These are phyloP conservation scores for Prunus campanulata DNA, from an alignment of 306 rosid genomes.

Conservation along the genomic window DNA sequence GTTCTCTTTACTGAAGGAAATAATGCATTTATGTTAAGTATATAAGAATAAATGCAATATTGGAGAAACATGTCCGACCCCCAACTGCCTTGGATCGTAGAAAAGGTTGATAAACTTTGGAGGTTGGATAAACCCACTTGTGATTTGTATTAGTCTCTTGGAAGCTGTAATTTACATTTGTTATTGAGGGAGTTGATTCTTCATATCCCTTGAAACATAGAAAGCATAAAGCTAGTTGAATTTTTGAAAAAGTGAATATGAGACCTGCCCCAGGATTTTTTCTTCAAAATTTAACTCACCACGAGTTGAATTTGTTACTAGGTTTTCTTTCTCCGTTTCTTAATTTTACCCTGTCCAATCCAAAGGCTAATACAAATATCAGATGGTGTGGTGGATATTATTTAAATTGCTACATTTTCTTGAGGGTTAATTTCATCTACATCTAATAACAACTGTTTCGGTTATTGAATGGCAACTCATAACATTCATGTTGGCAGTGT, in stretches of 20 bases:
- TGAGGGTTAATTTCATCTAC: neutral
- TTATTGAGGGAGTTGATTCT: neutral
- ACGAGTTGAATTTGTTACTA: neutral
- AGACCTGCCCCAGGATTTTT: neutral
- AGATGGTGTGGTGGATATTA: neutral
- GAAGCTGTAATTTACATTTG: neutral
- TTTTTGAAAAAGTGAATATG: neutral
- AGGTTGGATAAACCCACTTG: neutral
- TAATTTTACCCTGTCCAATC: neutral
- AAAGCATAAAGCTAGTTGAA: neutral
- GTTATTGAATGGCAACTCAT: neutral
- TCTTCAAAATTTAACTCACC: neutral
- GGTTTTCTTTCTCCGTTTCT: neutral
- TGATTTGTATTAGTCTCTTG: neutral
- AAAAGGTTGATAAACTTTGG: neutral
- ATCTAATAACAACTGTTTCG: no score
- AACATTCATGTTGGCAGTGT: slow-evolving; percentile 46
- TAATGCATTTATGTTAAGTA: neutral
- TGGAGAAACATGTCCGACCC: neutral
- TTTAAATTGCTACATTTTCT: neutral
- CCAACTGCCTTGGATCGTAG: neutral
- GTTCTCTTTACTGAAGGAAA: neutral
- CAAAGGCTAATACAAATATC: neutral
- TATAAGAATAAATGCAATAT: neutral
- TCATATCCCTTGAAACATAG: neutral